Percentiles rank a stretch among this genome's conserved stretches.
Conservation (phyloP, 208 protist species). For the Endotrypanum monterogeii region DNA sequence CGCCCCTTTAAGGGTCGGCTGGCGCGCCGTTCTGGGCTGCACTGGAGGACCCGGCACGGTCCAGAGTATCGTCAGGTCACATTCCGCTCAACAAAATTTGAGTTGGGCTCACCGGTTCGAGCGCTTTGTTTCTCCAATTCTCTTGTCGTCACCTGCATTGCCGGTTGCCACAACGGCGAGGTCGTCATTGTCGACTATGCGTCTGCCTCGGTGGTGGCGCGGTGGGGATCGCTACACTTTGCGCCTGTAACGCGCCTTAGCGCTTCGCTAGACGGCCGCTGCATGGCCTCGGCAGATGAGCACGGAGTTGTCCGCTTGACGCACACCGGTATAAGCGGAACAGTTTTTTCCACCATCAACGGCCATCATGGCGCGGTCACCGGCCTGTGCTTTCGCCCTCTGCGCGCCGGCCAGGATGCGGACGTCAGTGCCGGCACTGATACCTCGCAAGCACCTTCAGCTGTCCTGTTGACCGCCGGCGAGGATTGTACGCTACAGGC, state of each 20-base stretch:
- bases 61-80: slow-evolving; percentile 13
- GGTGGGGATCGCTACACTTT: slow-evolving; percentile 47
- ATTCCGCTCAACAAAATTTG: slow-evolving; percentile 20
- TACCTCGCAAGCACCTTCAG: slow-evolving; percentile 10
- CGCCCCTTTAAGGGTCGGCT: neutral
- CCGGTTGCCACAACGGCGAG: slow-evolving; percentile 59
- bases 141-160: slow-evolving; percentile 77
- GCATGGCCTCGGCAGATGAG: slow-evolving; percentile 76
- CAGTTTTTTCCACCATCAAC: slow-evolving; percentile 53
- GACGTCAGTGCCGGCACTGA: slow-evolving; percentile 4
- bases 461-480: slow-evolving; percentile 36
- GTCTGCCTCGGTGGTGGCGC: slow-evolving; percentile 39
- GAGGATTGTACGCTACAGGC: slow-evolving; percentile 51
- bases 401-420: slow-evolving; percentile 1
- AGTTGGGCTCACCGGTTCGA: slow-evolving; percentile 48
- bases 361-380: slow-evolving; percentile 71
- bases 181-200: slow-evolving; percentile 72
- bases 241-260: slow-evolving; percentile 59
- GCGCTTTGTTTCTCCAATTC: slow-evolving; percentile 59
- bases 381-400: slow-evolving; percentile 43
- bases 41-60: slow-evolving; percentile 17
- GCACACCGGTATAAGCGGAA: slow-evolving; percentile 62
- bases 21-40: neutral
- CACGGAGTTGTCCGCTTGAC: slow-evolving; percentile 63
- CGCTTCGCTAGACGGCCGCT: slow-evolving; percentile 67